These are phyloP conservation scores for Aphanomyces euteiches DNA, from an alignment of 352 stramenopile genomes.

Conservation along the genomic window DNA sequence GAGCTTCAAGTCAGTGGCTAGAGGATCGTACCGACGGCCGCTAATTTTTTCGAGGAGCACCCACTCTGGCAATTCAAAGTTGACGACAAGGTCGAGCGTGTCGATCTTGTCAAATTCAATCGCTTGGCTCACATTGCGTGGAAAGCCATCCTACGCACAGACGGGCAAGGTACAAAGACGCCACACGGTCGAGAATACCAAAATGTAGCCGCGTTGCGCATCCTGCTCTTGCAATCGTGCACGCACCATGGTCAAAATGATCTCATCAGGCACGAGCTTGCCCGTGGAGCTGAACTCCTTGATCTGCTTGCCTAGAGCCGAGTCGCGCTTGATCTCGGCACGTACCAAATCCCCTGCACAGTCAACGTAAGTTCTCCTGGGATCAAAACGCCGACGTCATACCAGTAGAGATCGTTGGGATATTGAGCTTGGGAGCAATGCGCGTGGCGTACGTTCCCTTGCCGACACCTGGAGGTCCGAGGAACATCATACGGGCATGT, in stretches of 20 bases:
- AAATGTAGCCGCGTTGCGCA: conserved; percentile 75
- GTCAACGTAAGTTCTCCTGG: neutral
- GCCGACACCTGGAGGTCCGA: conserved; percentile 82
- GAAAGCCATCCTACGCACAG: conserved; percentile 68
- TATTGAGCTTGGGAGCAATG: conserved; percentile 79
- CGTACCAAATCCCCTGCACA: conserved; percentile 69
- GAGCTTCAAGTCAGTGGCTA: neutral
- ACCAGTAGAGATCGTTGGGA: conserved; percentile 85
- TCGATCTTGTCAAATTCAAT: conserved; percentile 75
- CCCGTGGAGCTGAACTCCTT: conserved; percentile 85
- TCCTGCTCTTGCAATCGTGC: conserved; percentile 58
- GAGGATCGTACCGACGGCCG: conserved; percentile 54
- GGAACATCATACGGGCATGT: conserved; percentile 69
- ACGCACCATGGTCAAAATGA: conserved; percentile 83
- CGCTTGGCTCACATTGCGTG: conserved; percentile 84
- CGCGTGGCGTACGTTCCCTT: conserved; percentile 88
- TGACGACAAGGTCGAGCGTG: conserved; percentile 78
- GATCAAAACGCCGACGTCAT: neutral
- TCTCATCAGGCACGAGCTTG: conserved; percentile 79
- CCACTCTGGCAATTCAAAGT: conserved; percentile 85
- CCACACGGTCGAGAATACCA: conserved; percentile 37
- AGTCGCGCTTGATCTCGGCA: conserved; percentile 82
- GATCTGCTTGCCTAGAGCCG: conserved; percentile 65
- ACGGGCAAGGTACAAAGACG: neutral
- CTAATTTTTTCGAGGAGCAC: conserved; percentile 89